A percentile compares a stretch with the other conserved stretches of the same genome.
Evolutionary conservation across 805 yeast species (phyloP).

Genomic region (Jamesozyma piceae): DNA sequence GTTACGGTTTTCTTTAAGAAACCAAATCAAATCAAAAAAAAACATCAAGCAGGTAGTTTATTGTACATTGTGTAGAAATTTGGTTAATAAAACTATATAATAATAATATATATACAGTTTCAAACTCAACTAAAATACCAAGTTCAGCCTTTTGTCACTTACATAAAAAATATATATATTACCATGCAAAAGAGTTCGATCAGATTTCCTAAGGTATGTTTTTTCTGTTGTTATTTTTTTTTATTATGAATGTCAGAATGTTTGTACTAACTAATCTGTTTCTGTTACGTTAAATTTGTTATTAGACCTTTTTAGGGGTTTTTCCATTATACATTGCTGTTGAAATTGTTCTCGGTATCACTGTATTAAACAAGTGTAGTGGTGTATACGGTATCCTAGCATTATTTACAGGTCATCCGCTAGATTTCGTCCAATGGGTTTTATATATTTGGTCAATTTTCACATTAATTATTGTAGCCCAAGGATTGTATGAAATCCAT

Average conservation of each 20-base stretch:
- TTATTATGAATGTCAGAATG: background rate
- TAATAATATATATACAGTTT: no score
- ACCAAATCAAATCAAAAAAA: no score
- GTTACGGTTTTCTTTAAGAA: no score
- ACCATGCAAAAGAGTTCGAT: no score
- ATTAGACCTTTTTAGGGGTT: constrained; percentile 52
- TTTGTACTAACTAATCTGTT: constrained; percentile 4
- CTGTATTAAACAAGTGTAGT: constrained; percentile 78
- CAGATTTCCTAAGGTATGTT: constrained; percentile 1
- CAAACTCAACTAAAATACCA: no score
- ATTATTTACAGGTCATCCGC: constrained; percentile 79
- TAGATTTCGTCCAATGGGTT: constrained; percentile 74
- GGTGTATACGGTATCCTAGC: constrained; percentile 84
- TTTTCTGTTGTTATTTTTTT: background rate
- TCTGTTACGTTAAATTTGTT: no score
- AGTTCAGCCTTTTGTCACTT: no score
- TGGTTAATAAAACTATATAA: no score
- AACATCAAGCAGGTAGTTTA: no score
- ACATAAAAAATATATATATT: no score
- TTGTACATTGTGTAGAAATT: no score
- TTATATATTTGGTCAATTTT: constrained; percentile 58
- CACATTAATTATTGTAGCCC: constrained; percentile 53
- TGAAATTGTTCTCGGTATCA: constrained; percentile 65
- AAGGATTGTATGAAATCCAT: constrained; percentile 45
- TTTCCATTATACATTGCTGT: constrained; percentile 83